A percentile compares a stretch with the other conserved stretches of the same genome.
These are phyloP conservation scores for Boeremia exigua DNA, from an alignment of 2,329 filamentous ascomycete genomes.

Conservation along the genomic window DNA sequence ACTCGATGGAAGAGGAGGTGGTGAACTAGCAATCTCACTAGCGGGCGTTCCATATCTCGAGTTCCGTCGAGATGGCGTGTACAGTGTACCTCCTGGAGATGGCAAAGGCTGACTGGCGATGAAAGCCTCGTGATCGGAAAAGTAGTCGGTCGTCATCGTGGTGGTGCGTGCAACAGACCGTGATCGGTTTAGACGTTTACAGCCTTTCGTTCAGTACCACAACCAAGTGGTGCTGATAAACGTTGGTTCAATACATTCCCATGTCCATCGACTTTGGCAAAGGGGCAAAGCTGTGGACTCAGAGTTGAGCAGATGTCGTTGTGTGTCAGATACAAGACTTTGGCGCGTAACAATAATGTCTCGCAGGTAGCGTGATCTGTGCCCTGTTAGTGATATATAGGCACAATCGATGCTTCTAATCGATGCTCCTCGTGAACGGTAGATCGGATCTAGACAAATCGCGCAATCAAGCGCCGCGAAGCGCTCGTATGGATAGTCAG, in stretches of 20 bases:
- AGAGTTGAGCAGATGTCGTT: not conserved
- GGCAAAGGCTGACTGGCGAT: conserved; percentile 62
- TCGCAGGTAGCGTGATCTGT: not conserved
- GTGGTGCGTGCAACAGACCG: not conserved
- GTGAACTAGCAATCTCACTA: conserved; percentile 71
- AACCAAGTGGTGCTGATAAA: conserved; percentile 34
- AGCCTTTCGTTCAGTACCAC: conserved; percentile 31
- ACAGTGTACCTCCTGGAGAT: conserved; percentile 74
- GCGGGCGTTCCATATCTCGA: conserved; percentile 65
- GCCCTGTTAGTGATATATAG: not conserved
- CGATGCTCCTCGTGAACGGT: not conserved
- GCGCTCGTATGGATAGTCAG: not conserved
- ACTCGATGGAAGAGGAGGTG: conserved; percentile 60
- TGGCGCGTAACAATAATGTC: not conserved
- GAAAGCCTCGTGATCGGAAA: conserved; percentile 53
- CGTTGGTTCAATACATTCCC: conserved; percentile 39
- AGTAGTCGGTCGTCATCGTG: conserved; percentile 53
- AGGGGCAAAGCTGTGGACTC: not conserved
- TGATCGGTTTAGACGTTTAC: not conserved
- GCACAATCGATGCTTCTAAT: not conserved
- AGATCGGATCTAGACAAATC: not conserved
- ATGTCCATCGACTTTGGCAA: not conserved
- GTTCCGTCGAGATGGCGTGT: conserved; percentile 68
- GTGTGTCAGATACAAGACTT: not conserved
- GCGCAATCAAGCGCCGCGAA: not conserved